Evolutionary conservation across 2,329 filamentous ascomycete species (phyloP).

Genomic region (Lasiodiplodia sp.): DNA sequence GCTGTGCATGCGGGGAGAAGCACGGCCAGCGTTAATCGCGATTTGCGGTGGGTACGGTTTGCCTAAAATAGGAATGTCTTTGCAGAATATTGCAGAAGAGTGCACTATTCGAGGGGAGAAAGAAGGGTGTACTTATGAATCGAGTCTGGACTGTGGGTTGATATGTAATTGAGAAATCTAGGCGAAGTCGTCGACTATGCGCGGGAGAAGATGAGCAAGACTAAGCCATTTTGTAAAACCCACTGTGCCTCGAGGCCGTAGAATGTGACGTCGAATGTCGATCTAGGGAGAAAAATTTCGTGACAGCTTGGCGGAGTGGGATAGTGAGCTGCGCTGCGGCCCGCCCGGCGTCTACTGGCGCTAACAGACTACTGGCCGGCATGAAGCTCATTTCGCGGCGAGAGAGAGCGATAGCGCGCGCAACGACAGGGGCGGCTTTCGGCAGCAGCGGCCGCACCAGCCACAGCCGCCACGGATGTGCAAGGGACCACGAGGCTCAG

Average conservation of each 20-base stretch:
- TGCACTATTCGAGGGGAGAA: neutral
- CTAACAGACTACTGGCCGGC: neutral
- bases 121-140: too few species aligned
- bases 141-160: neutral
- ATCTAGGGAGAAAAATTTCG: conserved; percentile 19
- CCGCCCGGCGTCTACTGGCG: neutral
- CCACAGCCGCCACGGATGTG: conserved; percentile 25
- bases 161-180: neutral
- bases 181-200: neutral
- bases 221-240: neutral
- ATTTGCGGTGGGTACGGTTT: conserved; percentile 2
- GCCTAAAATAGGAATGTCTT: conserved; percentile 4
- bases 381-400: conserved; percentile 10
- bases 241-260: neutral
- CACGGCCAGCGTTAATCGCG: conserved; percentile 15
- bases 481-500: conserved; percentile 11
- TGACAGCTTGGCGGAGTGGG: neutral
- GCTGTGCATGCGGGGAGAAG: conserved; percentile 20
- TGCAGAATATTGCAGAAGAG: neutral
- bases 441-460: neutral
- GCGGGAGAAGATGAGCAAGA: neutral
- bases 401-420: neutral
- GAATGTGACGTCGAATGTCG: conserved; percentile 13
- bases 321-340: neutral
- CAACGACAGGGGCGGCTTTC: conserved; percentile 1